Base-by-base conservation (phyloP, 306 rosid species). In the Cyclanthera cordifolia region DNA sequence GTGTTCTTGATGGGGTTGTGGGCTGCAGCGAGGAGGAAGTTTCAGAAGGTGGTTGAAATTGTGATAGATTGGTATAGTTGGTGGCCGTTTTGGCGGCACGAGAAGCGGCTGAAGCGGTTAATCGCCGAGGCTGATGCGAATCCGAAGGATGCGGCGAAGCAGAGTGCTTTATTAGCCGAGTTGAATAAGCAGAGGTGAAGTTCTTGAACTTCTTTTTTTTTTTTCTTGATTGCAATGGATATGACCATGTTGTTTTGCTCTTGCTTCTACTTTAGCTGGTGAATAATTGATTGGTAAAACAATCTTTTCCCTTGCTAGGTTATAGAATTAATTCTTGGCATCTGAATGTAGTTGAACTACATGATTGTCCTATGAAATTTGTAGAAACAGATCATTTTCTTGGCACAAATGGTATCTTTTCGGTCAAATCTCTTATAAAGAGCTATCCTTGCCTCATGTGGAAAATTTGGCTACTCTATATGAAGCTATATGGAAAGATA, bases 31-130 rank as follows among this genome's bases (percentile, higher is more conserved):
- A 86, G 65, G 67, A 80, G 74, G 46, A 54, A 75, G 15, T 56
- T 83, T 11, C 84, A 77, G 77, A 88, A 72, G 79, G 78, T 76
- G 1, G 63, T 66, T 23, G 39, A 47, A 46, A 46, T 85, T 20
- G 64, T 59, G 54, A 68, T 70, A 72, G 88, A 88, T 64, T 85
- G 86, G 80, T 76, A 73, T 3, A 72, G 80, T 49, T 86, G 95
- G 99, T 87, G 91, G 91, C 91, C 96, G 7, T 90, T 90, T 80
- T 90, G 85, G 95, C 85, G 91, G 71, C 97, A 75, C 82, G 95
- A 93, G 82, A 90, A 90, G 72, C 86, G 86, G 45, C 63, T 94
- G 78, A 90, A 85, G 58, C 70, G 78, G 73, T 80, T 94, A 80
- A 82, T 80, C 19, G 83, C 88, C 0, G 97, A 90, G 39, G 99